Conservation (phyloP, 495 filamentous ascomycete species). For the Friedmanniomyces simplex region DNA sequence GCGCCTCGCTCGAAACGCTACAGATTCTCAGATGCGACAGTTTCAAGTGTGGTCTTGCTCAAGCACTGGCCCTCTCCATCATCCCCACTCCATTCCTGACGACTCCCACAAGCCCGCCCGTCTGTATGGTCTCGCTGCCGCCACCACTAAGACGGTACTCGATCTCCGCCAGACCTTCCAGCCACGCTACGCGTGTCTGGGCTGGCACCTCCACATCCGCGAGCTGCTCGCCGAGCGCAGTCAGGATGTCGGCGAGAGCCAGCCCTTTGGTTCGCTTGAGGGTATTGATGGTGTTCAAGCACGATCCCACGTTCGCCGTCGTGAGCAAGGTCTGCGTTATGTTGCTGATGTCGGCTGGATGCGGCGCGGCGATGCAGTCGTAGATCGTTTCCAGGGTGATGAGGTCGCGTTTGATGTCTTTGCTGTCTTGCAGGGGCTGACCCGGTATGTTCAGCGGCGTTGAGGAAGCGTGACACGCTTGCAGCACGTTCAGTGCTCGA, state of each 20-base stretch:
- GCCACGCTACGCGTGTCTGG: slow-evolving; percentile 80
- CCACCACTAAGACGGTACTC: slow-evolving; percentile 86
- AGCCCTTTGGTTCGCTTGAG: slow-evolving; percentile 81
- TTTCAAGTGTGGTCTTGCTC: background rate
- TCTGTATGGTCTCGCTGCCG: slow-evolving; percentile 82
- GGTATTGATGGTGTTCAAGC: slow-evolving; percentile 72
- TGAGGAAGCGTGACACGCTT: slow-evolving; percentile 93
- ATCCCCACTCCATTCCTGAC: slow-evolving; percentile 57
- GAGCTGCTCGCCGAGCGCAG: slow-evolving; percentile 71
- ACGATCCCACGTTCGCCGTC: slow-evolving; percentile 75
- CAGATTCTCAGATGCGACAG: background rate
- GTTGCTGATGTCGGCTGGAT: slow-evolving; percentile 74
- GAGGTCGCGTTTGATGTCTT: slow-evolving; percentile 54
- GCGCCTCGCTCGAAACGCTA: background rate
- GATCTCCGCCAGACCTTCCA: slow-evolving; percentile 83
- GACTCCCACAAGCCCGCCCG: slow-evolving; percentile 81
- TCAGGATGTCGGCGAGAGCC: slow-evolving; percentile 87
- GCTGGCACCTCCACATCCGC: slow-evolving; percentile 72
- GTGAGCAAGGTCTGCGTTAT: slow-evolving; percentile 75
- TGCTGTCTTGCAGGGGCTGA: slow-evolving; percentile 38
- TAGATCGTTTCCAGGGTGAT: slow-evolving; percentile 92
- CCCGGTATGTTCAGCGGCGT: slow-evolving; percentile 40
- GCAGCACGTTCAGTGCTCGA: slow-evolving; percentile 85
- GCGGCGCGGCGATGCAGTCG: slow-evolving; percentile 93
- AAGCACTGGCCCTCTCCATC: slow-evolving; percentile 9